phyloP scores from a whole-genome alignment of 345 rosid genomes.

The Raphanus raphanistrum region DNA sequence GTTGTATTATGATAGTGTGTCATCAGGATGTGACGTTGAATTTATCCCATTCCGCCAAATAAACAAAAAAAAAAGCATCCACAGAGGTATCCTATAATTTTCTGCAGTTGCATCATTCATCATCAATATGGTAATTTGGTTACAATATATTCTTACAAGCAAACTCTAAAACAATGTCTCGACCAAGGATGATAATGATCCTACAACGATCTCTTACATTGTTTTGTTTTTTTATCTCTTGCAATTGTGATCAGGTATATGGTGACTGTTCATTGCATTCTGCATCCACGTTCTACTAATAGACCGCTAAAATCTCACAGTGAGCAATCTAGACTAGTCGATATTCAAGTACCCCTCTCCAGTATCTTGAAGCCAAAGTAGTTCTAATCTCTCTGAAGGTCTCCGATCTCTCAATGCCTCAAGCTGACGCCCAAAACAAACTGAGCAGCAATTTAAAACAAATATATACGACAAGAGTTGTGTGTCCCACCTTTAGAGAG shows the following conservation, averaged over 20 bases:
- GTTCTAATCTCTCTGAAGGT: constrained; percentile 79
- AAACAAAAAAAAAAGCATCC: not conserved
- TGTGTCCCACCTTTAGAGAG: constrained; percentile 19
- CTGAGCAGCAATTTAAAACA: constrained; percentile 1
- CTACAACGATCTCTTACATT: not conserved
- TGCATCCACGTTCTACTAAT: constrained; percentile 62
- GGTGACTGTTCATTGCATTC: constrained; percentile 46
- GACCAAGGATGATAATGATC: constrained; percentile 28
- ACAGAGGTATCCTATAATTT: not conserved
- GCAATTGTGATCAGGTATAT: constrained; percentile 5
- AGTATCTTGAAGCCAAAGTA: constrained; percentile 76
- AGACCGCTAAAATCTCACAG: not conserved
- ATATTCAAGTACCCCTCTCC: constrained; percentile 67
- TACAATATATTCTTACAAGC: not conserved
- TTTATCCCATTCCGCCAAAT: not conserved
- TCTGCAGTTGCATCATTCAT: constrained; percentile 1
- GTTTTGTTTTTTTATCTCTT: too few species aligned
- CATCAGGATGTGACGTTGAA: constrained; percentile 16
- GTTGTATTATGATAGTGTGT: constrained; percentile 13
- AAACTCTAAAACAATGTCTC: not conserved
- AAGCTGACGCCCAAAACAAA: constrained; percentile 49
- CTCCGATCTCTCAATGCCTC: constrained; percentile 68
- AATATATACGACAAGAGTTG: not conserved
- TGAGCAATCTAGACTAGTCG: not conserved
- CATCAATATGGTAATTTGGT: not conserved